Evolutionary conservation across 805 yeast genomes (phyloP).

Genomic region (Yamadazyma olivae): DNA sequence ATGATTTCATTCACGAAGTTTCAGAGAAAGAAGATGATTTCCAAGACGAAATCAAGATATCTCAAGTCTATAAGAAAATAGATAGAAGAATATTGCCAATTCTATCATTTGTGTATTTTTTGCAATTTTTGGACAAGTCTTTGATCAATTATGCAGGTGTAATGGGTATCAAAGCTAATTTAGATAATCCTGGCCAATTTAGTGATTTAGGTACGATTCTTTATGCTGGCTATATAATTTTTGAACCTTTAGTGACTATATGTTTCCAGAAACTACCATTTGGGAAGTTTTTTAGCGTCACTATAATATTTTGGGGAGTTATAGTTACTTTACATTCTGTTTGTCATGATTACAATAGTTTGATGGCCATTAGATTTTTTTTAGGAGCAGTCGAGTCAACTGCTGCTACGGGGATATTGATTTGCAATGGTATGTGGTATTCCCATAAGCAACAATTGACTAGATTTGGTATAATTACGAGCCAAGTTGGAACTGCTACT

Average conservation of each 20-base stretch:
- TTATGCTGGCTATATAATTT: constrained; percentile 51
- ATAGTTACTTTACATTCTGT: constrained; percentile 51
- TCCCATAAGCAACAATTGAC: constrained; percentile 49
- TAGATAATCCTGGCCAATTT: constrained; percentile 43
- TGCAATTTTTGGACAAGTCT: constrained; percentile 60
- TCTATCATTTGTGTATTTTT: constrained; percentile 50
- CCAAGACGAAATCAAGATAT: constrained; percentile 4
- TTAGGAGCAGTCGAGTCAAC: constrained; percentile 55
- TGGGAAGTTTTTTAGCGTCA: constrained; percentile 46
- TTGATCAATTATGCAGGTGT: constrained; percentile 60
- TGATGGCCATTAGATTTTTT: constrained; percentile 53
- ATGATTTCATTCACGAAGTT: constrained; percentile 15
- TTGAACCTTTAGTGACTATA: constrained; percentile 45
- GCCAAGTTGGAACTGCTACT: constrained; percentile 57
- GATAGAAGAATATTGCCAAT: constrained; percentile 48
- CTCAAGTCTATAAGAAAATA: constrained; percentile 29
- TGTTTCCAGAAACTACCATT: constrained; percentile 51
- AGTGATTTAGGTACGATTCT: constrained; percentile 53
- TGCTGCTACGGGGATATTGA: constrained; percentile 53
- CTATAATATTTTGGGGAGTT: constrained; percentile 53
- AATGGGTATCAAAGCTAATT: constrained; percentile 55
- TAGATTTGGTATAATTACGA: constrained; percentile 55
- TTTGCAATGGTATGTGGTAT: constrained; percentile 63
- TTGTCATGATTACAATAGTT: constrained; percentile 48
- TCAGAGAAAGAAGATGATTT: constrained; percentile 1